A percentile compares a stretch with the other conserved stretches of the same genome.
phyloP scores from a whole-genome alignment of 768 basidiomycete species.

The Rossbeevera mucosa region DNA sequence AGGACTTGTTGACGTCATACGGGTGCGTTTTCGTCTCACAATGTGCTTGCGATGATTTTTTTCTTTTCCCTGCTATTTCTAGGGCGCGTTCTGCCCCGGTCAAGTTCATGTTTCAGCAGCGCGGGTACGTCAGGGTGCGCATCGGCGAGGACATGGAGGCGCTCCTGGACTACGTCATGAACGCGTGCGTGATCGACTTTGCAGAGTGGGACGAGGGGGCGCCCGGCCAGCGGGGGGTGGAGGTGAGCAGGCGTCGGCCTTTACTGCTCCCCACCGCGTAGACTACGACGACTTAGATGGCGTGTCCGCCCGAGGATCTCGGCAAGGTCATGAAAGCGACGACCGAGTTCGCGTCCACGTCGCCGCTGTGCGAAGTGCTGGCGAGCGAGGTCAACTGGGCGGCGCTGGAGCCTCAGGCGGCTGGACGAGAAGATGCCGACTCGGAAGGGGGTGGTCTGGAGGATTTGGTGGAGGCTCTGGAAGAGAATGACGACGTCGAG shows the following conservation, averaged over 20 bases:
- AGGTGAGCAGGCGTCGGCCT: constrained; percentile 23
- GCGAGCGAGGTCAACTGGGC: constrained; percentile 52
- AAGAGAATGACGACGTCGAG: constrained; percentile 54
- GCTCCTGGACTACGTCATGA: constrained; percentile 39
- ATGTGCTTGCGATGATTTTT: too few relatives aligned
- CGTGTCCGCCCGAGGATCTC: constrained; percentile 40
- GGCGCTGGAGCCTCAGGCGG: constrained; percentile 41
- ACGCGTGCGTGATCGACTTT: constrained; percentile 43
- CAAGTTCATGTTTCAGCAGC: constrained; percentile 58
- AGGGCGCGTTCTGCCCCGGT: constrained; percentile 63
- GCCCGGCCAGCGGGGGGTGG: constrained; percentile 30
- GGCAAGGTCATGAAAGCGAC: constrained; percentile 36
- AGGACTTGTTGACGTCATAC: constrained; percentile 46
- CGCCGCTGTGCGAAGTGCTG: constrained; percentile 37
- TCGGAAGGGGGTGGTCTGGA: constrained; percentile 35
- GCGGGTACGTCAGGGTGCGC: constrained; percentile 48
- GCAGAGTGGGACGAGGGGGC: constrained; percentile 33
- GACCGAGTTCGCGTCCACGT: constrained; percentile 18
- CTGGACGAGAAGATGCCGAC: constrained; percentile 40
- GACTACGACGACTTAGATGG: too few relatives aligned
- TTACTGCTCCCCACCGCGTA: background rate
- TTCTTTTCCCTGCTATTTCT: too few relatives aligned
- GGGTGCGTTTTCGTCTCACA: constrained; percentile 36
- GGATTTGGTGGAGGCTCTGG: constrained; percentile 47
- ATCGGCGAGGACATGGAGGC: constrained; percentile 32